These are phyloP conservation scores for Neocucurbitaria cava DNA, from an alignment of 2,329 filamentous ascomycete genomes.

Conservation along the genomic window DNA sequence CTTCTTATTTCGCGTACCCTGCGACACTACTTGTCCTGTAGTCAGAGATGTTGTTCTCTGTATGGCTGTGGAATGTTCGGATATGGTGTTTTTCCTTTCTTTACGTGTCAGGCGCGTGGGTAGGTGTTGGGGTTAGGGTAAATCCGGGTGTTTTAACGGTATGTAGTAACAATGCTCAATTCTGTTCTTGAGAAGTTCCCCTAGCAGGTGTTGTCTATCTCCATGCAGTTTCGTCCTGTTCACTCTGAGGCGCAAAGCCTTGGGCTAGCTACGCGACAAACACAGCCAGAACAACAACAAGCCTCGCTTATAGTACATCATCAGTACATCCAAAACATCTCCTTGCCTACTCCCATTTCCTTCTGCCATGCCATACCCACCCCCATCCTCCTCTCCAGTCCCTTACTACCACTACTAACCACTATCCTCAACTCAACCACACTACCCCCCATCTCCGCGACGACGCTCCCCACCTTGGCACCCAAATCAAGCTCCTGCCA, in stretches of 20 bases:
- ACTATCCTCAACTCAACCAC: too few relatives aligned
- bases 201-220: too few relatives aligned
- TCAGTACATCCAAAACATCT: background rate
- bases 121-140: slow-evolving; percentile 33
- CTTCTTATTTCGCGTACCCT: slow-evolving; percentile 28
- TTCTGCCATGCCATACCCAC: slow-evolving; percentile 11
- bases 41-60: slow-evolving; percentile 13
- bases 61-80: slow-evolving; percentile 17
- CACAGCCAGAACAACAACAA: background rate
- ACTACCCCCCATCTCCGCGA: background rate
- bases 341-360: slow-evolving; percentile 3
- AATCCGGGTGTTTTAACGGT: slow-evolving; percentile 28
- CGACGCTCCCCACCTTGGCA: slow-evolving; percentile 8
- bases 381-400: background rate
- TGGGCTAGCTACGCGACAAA: background rate
- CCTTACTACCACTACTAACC: background rate
- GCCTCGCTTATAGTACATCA: background rate
- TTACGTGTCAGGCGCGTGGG: slow-evolving; percentile 31
- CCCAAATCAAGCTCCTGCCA: slow-evolving; percentile 12
- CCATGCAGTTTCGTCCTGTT: too few relatives aligned
- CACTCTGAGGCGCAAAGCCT: too few relatives aligned
- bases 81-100: slow-evolving; percentile 29
- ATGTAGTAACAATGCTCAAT: slow-evolving; percentile 37
- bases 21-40: slow-evolving; percentile 14
- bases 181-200: background rate